Evolutionary conservation across 768 basidiomycete species (phyloP).

Genomic region (Podaxis sp.): DNA sequence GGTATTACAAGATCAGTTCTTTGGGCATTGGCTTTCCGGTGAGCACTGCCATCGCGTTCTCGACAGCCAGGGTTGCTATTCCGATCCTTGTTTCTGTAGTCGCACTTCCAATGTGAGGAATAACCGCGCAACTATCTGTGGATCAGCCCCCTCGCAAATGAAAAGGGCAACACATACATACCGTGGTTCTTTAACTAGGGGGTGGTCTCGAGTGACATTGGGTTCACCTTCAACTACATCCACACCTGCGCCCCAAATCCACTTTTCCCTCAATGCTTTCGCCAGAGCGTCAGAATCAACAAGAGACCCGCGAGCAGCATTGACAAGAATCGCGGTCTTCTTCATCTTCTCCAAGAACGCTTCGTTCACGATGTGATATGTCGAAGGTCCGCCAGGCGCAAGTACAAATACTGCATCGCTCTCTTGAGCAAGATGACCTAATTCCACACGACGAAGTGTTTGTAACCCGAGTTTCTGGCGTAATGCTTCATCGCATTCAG

Average conservation of each 20-base stretch:
- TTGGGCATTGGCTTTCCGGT: slow-evolving; percentile 49
- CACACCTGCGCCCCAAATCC: slow-evolving; percentile 90
- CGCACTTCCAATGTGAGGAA: slow-evolving; percentile 93
- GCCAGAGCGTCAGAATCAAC: slow-evolving; percentile 91
- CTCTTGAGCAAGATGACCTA: slow-evolving; percentile 68
- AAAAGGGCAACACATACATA: slow-evolving; percentile 26
- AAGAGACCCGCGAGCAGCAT: slow-evolving; percentile 80
- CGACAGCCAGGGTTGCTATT: slow-evolving; percentile 77
- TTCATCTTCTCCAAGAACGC: slow-evolving; percentile 84
- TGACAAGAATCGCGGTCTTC: slow-evolving; percentile 76
- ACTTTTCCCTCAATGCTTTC: slow-evolving; percentile 67
- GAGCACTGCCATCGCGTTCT: slow-evolving; percentile 64
- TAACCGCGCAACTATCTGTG: slow-evolving; percentile 59
- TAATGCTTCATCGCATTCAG: slow-evolving; percentile 34
- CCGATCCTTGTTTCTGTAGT: slow-evolving; percentile 79
- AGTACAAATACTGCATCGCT: slow-evolving; percentile 87
- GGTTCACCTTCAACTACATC: slow-evolving; percentile 97
- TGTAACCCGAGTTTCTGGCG: slow-evolving; percentile 28
- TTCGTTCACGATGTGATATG: slow-evolving; percentile 71
- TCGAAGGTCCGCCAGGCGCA: slow-evolving; percentile 69
- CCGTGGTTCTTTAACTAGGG: slow-evolving; percentile 75
- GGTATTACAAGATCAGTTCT: neutral
- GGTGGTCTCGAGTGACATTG: slow-evolving; percentile 66
- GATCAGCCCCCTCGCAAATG: neutral
- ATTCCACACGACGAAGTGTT: slow-evolving; percentile 55